Base-by-base conservation (phyloP, 2,329 filamentous ascomycete genomes). In the Aureobasidium sp. region DNA sequence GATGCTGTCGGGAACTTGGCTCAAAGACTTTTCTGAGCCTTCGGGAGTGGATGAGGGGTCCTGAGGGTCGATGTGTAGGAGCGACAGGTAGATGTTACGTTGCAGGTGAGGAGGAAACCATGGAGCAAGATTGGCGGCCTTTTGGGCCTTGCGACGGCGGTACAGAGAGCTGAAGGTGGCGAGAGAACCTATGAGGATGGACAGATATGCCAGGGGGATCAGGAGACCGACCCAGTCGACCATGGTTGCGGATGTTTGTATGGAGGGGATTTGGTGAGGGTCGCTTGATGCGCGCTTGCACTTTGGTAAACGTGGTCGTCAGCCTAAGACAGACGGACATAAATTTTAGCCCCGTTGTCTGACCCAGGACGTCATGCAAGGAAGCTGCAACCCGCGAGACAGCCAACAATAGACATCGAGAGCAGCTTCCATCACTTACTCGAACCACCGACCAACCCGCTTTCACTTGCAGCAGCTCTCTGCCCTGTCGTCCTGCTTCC, bases 61-160 rank as follows among this genome's bases (percentile, higher is more conserved):
- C n/a, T 71, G 67, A 35, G 80, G 78, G 60, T 86, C 83, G 71
- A 94, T 81, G 76, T 99, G 91, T 55, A 96, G 81, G 42, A 99
- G 85, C 46, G 91, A 91, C 63, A 96, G 84, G 79, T 97, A 99
- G 71, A 99, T 84, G 75, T 99, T 92, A 75, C 93, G 89, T 75
- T 94, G 89, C 55, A 95, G 80, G 73, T 99, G 92, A 57, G 88
- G 83, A 25, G 87, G 86, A 75, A 99, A 99, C 93, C 94, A 99
- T 67, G 93, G 91, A 66, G 89, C 90, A 63, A 99, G 85, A 67
- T 89, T 90, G 58, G 90, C 87, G 68, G 88, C 88, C 77, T 90
- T 85, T 65, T 73, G 69, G 62, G 89, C 86, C 82, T 96, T 94
- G 74, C 94, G 85, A 77, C 94, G 93, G 69, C 93, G 87, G 76